Base-by-base conservation (phyloP, 78 protist genomes). In the Dictyostelium citrinum region DNA sequence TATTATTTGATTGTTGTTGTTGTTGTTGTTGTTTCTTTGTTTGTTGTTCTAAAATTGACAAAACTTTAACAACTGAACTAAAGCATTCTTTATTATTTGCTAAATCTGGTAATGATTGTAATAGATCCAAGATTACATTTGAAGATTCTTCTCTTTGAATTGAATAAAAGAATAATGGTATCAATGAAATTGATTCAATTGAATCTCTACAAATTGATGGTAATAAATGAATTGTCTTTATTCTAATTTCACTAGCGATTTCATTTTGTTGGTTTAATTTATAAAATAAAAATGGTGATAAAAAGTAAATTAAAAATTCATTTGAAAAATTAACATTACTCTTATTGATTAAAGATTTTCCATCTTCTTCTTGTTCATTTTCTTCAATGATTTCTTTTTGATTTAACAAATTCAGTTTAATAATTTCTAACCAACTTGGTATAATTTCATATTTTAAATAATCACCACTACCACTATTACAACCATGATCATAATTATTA, bases 291-390 rank as follows among this genome's bases (percentile, higher is more conserved):
- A 33, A 80, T 49, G 72, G 49, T 35, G 84, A 80, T 80, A 80
- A 80, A 58, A 80, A 80, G 46, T 55, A 80, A 29, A 80, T 80
- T 58, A 80, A 55, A 24, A 80, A 80, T 80, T 80, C 84, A 58
- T 80, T 80, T 55, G 60, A 22, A 80, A 80, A 80, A 35, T 35
- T 35, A 58, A 37, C 9, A 74, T 39, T 74, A 37, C 29, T 37
- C n/a, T 5, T n/a, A 29, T 22, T 39, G 17, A 2, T 37, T 12
- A 8, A 35, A 9, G 17, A 45, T 46, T 24, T 17, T 37, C 20
- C 20, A n/a, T 20, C 17, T 41, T 75, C 37, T n/a, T n/a, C 33
- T n/a, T 9, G n/a, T 29, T 70, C 39, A 11, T 67, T 22, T 20
- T 20, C 70, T 41, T 75, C n/a, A 75, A 41, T 39, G 41, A 41